Evolutionary conservation across 176 grass and related monocot genomes (phyloP), one percentile per base, ranked within the genome.

Genomic region (Cenchrus americanus): DNA sequence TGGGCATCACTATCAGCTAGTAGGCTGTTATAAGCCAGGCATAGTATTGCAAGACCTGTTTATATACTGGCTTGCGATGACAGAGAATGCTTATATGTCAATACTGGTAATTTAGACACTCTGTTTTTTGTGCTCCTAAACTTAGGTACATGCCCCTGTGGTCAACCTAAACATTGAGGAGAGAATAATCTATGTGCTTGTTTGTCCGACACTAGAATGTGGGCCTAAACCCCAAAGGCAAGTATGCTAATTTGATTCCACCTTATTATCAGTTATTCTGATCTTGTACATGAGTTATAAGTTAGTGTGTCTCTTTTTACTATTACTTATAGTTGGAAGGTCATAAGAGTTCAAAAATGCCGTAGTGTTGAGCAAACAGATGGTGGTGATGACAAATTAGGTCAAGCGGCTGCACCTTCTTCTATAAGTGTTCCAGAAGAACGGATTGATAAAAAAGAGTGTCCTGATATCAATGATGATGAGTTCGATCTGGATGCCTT

Each of bases 401-500:
- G 40, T 67, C 79, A 57, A 47, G 71, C 44, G 30, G 54, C 85
- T 85, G 51, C 64, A 61, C 49, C 34, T n/a, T 12, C 60, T 27
- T 76, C 78, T 40, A 69, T 32, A 37, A 76, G 49, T 84, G 72
- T 49, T 44, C 13, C 32, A 80, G 78, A 64, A 74, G 82, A 91
- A 72, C 32, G 74, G 5, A 41, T 84, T 8, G 76, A 88, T 53
- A 87, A 78, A 83, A 75, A 37, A 32, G 68, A 74, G n/a, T 46
- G 30, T 37, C 17, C 10, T 41, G 62, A 80, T 9, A 71, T 6
- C n/a, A 87, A 84, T 17, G 89, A 80, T 41, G 91, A 87, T 63
- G 93, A 94, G 62, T 87, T 85, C 0, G 86, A 96, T 87, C 70
- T 99, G 22, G 89, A 99, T 80, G 89, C 89, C 23, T 86, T 99